These are phyloP conservation scores for Solanum ossicruentum DNA, from an alignment of 257 asterid genomes.

Conservation along the genomic window DNA sequence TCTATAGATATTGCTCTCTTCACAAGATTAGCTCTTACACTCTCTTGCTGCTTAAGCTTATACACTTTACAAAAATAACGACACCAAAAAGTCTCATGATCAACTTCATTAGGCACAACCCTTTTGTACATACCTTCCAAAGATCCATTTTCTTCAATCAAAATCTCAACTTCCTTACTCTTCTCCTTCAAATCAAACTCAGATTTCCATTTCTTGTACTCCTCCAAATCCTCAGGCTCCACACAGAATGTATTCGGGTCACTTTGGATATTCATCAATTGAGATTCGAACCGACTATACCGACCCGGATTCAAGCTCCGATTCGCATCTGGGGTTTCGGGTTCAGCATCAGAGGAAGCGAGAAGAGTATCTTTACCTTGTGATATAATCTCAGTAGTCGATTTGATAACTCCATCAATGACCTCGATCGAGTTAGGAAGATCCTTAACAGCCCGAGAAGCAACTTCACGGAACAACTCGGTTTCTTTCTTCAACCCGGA, in stretches of 20 bases:
- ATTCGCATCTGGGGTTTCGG: constrained; percentile 41
- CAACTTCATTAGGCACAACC: constrained; percentile 47
- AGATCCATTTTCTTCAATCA: constrained; percentile 47
- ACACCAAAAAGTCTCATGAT: constrained; percentile 63
- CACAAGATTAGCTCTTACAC: constrained; percentile 63
- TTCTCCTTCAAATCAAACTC: constrained; percentile 35
- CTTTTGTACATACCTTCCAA: constrained; percentile 34
- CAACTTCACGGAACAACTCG: constrained; percentile 59
- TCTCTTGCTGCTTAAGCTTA: constrained; percentile 73
- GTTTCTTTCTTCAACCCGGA: constrained; percentile 69
- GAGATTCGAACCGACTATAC: constrained; percentile 62
- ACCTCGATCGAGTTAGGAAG: constrained; percentile 92
- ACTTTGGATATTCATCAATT: constrained; percentile 38
- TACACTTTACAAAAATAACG: constrained; percentile 66
- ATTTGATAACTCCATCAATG: constrained; percentile 47
- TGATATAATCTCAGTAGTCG: constrained; percentile 68
- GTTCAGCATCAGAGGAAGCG: constrained; percentile 40
- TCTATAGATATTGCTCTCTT: constrained; percentile 58
- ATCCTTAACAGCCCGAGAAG: constrained; percentile 85
- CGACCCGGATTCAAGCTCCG: constrained; percentile 27
- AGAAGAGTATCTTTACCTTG: constrained; percentile 33
- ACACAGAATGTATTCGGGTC: constrained; percentile 46
- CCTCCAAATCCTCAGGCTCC: constrained; percentile 77
- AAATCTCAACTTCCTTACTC: constrained; percentile 26
- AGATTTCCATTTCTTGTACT: constrained; percentile 47